Evolutionary conservation across 2,329 filamentous ascomycete genomes (phyloP).

Genomic region (Diaporthe velutina): DNA sequence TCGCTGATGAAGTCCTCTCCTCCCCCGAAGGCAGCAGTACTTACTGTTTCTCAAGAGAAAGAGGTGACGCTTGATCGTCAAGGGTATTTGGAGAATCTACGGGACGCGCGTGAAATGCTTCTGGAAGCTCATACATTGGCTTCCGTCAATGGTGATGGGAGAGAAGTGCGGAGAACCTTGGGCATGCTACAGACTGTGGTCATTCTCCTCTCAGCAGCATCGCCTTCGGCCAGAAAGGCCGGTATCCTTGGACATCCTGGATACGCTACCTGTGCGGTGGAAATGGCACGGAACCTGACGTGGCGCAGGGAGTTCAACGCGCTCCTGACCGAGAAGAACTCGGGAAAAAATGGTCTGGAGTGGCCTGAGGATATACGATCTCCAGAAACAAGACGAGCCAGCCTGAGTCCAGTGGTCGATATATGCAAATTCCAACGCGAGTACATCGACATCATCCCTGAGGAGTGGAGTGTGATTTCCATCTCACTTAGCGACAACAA

Average conservation of each 20-base stretch:
- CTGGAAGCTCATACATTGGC: constrained; percentile 72
- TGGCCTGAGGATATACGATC: constrained; percentile 52
- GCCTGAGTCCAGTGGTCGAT: constrained; percentile 63
- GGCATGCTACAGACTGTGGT: constrained; percentile 74
- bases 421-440: constrained; percentile 79
- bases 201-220: constrained; percentile 75
- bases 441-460: constrained; percentile 88
- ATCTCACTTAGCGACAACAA: constrained; percentile 84
- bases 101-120: constrained; percentile 75
- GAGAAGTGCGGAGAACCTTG: constrained; percentile 73
- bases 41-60: constrained; percentile 6
- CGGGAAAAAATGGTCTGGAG: constrained; percentile 49
- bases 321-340: constrained; percentile 61
- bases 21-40: constrained; percentile 47
- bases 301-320: constrained; percentile 74
- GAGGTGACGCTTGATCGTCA: constrained; percentile 46
- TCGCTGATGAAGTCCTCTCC: constrained; percentile 53
- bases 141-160: constrained; percentile 65
- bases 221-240: constrained; percentile 55
- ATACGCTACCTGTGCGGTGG: constrained; percentile 73
- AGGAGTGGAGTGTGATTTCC: constrained; percentile 87
- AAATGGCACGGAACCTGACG: constrained; percentile 78
- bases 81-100: constrained; percentile 70
- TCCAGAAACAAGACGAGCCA: constrained; percentile 53
- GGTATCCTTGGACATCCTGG: constrained; percentile 63